phyloP scores from a whole-genome alignment of 2,329 filamentous ascomycete genomes.

The Hypoxylon sp. region DNA sequence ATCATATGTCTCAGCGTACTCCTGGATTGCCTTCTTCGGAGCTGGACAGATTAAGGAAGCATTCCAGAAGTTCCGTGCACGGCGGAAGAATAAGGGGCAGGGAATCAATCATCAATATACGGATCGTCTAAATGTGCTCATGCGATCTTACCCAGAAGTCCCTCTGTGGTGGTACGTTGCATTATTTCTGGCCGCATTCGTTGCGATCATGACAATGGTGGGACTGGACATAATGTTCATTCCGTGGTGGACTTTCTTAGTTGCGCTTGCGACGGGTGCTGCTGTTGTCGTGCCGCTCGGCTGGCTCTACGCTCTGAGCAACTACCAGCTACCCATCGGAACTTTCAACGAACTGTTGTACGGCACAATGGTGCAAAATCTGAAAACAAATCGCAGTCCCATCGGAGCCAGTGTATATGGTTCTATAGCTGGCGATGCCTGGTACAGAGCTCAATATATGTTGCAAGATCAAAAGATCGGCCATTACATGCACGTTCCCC shows the following conservation, averaged over 20 bases:
- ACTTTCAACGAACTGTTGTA: slow-evolving; percentile 73
- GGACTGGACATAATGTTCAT: slow-evolving; percentile 69
- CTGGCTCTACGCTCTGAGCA: slow-evolving; percentile 73
- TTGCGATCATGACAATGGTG: slow-evolving; percentile 64
- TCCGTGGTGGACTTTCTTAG: slow-evolving; percentile 72
- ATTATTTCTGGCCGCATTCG: slow-evolving; percentile 65
- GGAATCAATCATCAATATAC: slow-evolving; percentile 69
- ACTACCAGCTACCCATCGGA: slow-evolving; percentile 67
- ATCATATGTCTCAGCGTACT: slow-evolving; percentile 69
- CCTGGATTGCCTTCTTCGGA: slow-evolving; percentile 72
- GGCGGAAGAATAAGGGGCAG: slow-evolving; percentile 52
- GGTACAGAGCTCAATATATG: slow-evolving; percentile 71
- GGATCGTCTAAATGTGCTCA: slow-evolving; percentile 72
- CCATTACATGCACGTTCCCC: slow-evolving; percentile 74
- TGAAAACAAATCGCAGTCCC: slow-evolving; percentile 67
- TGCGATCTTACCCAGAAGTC: slow-evolving; percentile 70
- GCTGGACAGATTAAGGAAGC: slow-evolving; percentile 63
- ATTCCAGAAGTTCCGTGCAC: slow-evolving; percentile 60
- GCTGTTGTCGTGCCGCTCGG: slow-evolving; percentile 70
- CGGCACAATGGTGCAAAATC: slow-evolving; percentile 70
- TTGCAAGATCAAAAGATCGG: slow-evolving; percentile 76
- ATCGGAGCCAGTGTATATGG: slow-evolving; percentile 71
- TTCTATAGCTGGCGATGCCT: slow-evolving; percentile 72
- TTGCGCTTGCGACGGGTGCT: slow-evolving; percentile 69
- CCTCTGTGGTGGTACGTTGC: slow-evolving; percentile 70